These are phyloP conservation scores for Trichoderma sp. DNA, from an alignment of 2,329 filamentous ascomycete species.

Conservation along the genomic window DNA sequence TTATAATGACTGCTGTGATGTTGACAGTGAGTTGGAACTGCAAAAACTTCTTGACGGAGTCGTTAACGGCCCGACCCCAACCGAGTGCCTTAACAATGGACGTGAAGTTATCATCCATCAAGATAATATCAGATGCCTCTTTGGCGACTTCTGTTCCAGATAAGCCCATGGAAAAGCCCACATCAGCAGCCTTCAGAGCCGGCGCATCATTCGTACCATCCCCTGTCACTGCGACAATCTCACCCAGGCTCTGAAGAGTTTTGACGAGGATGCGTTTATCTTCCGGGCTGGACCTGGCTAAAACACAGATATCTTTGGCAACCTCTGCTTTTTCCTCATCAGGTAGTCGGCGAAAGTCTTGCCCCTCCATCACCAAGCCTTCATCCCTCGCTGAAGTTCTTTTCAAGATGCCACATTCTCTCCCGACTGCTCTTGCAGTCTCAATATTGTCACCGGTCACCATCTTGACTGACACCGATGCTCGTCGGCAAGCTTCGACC, in stretches of 20 bases:
- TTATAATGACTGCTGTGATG: slow-evolving; percentile 66
- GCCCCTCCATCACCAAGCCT: slow-evolving; percentile 66
- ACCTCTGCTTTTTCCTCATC: slow-evolving; percentile 55
- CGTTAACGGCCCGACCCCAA: slow-evolving; percentile 70
- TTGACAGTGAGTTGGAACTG: slow-evolving; percentile 71
- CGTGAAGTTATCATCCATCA: slow-evolving; percentile 67
- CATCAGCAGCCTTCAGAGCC: slow-evolving; percentile 65
- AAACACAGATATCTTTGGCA: slow-evolving; percentile 47
- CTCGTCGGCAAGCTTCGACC: slow-evolving; percentile 59
- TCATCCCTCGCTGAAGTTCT: slow-evolving; percentile 27
- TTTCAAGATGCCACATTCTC: slow-evolving; percentile 63
- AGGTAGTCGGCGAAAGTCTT: slow-evolving; percentile 58
- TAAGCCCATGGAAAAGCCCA: slow-evolving; percentile 69
- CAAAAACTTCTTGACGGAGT: slow-evolving; percentile 68
- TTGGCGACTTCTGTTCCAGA: slow-evolving; percentile 68
- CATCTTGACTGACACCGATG: slow-evolving; percentile 66
- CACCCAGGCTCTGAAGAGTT: slow-evolving; percentile 54
- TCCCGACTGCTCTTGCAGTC: slow-evolving; percentile 65
- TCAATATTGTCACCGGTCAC: slow-evolving; percentile 53
- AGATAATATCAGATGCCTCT: slow-evolving; percentile 67
- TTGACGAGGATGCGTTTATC: slow-evolving; percentile 60
- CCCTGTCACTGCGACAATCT: slow-evolving; percentile 64
- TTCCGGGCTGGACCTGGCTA: slow-evolving; percentile 61
- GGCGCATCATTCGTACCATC: slow-evolving; percentile 69
- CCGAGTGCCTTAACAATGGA: slow-evolving; percentile 67